These are phyloP conservation scores for Ochetophila trinervis DNA, from an alignment of 306 rosid species.

Conservation along the genomic window DNA sequence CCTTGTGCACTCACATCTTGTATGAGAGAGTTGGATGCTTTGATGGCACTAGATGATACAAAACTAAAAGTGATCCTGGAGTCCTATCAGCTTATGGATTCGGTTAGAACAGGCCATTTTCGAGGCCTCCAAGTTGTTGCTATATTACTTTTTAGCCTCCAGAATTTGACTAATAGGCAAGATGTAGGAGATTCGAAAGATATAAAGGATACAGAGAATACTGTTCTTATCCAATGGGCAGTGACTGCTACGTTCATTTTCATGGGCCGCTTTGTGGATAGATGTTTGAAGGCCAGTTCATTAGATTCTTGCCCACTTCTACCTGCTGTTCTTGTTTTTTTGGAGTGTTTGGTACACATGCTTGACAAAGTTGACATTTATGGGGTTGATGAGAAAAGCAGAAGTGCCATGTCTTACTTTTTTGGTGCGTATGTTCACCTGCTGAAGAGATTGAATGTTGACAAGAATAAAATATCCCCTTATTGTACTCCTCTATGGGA, in stretches of 20 bases:
- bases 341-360: slow-evolving; percentile 65
- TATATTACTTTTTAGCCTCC: slow-evolving; percentile 55
- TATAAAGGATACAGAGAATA: slow-evolving; percentile 30
- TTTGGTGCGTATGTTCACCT: slow-evolving; percentile 51
- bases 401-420: slow-evolving; percentile 62
- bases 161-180: slow-evolving; percentile 37
- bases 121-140: slow-evolving; percentile 73
- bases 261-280: slow-evolving; percentile 75
- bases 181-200: slow-evolving; percentile 38
- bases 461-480: slow-evolving; percentile 27
- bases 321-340: slow-evolving; percentile 75
- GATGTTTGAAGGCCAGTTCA: slow-evolving; percentile 51
- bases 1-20: slow-evolving; percentile 52
- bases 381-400: slow-evolving; percentile 47
- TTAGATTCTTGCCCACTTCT: slow-evolving; percentile 57
- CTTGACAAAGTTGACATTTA: slow-evolving; percentile 38
- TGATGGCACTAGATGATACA: slow-evolving; percentile 64
- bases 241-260: slow-evolving; percentile 54
- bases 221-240: slow-evolving; percentile 50
- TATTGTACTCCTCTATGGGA: slow-evolving; percentile 75
- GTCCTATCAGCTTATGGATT: slow-evolving; percentile 63
- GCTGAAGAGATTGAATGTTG: slow-evolving; percentile 31
- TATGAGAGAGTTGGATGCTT: slow-evolving; percentile 55
- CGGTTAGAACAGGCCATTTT: slow-evolving; percentile 75
- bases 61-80: slow-evolving; percentile 53